Conservation (phyloP, 2,329 filamentous ascomycete species). For the Aspergillus pseudoviridinutans region DNA sequence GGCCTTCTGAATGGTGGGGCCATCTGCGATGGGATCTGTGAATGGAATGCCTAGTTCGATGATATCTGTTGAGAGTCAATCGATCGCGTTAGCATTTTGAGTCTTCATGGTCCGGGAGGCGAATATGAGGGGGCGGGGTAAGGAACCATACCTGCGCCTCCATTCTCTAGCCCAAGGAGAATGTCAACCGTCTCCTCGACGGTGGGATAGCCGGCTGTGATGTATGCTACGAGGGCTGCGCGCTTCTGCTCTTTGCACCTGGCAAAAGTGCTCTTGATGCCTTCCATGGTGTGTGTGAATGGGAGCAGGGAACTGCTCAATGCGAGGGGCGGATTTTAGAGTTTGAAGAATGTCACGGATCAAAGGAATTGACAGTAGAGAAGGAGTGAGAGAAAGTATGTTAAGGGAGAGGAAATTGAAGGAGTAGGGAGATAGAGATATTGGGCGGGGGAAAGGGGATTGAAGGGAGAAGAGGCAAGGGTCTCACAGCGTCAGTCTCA, state of each 20-base stretch:
- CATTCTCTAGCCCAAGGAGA: conserved; percentile 83
- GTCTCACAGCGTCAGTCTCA: neutral
- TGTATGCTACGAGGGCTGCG: conserved; percentile 89
- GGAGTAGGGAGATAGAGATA: neutral
- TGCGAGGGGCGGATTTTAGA: neutral
- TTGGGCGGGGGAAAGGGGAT: neutral
- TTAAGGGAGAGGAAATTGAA: neutral
- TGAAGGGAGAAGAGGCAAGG: neutral
- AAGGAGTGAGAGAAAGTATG: neutral
- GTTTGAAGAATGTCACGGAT: neutral
- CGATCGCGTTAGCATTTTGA: neutral
- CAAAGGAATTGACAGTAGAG: neutral
- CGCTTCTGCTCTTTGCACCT: conserved; percentile 56
- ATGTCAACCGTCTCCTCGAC: conserved; percentile 78
- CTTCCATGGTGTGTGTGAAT: conserved; percentile 43
- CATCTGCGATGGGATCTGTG: conserved; percentile 96
- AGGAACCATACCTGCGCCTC: conserved; percentile 68
- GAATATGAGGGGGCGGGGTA: neutral
- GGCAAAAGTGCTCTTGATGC: conserved; percentile 54
- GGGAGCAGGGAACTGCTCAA: conserved; percentile 3
- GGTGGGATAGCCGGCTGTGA: conserved; percentile 88
- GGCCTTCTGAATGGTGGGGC: conserved; percentile 91
- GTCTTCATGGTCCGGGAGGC: neutral
- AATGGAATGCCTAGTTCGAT: conserved; percentile 96
- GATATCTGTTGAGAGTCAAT: conserved; percentile 59